Conservation (phyloP, 2,329 filamentous ascomycete genomes). For the Helminthosporium solani region DNA sequence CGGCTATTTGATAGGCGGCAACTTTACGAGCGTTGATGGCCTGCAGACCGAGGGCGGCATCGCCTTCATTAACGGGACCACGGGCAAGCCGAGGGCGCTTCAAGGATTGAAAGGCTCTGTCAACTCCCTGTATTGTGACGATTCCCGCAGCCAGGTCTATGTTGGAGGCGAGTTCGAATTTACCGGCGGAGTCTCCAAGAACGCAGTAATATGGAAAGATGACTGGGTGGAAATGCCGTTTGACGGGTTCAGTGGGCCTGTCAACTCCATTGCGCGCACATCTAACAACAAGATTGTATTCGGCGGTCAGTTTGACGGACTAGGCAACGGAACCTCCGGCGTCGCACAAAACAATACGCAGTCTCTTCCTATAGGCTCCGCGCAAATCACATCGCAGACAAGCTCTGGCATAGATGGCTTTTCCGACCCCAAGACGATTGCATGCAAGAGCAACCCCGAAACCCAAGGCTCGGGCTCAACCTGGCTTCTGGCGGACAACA, state of each 20-base stretch:
- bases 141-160: conserved; percentile 75
- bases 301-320: conserved; percentile 82
- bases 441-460: conserved; percentile 71
- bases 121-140: conserved; percentile 78
- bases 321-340: conserved; percentile 76
- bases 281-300: conserved; percentile 86
- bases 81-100: conserved; percentile 69
- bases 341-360: conserved; percentile 70
- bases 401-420: conserved; percentile 65
- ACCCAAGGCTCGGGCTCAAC: conserved; percentile 68
- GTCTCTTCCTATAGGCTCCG: conserved; percentile 79
- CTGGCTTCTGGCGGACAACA: conserved; percentile 77
- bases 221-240: conserved; percentile 81
- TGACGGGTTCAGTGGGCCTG: conserved; percentile 89
- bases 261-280: conserved; percentile 79
- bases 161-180: conserved; percentile 88
- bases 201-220: conserved; percentile 80
- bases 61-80: conserved; percentile 75
- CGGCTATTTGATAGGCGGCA: conserved; percentile 85
- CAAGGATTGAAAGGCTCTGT: conserved; percentile 82
- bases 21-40: conserved; percentile 87
- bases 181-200: conserved; percentile 75
- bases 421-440: conserved; percentile 73
- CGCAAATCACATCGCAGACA: conserved; percentile 67
- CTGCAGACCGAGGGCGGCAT: conserved; percentile 73